These are phyloP conservation scores for Paratinospora sagittata DNA, from an alignment of 164 flowering plant genomes.

Conservation along the genomic window DNA sequence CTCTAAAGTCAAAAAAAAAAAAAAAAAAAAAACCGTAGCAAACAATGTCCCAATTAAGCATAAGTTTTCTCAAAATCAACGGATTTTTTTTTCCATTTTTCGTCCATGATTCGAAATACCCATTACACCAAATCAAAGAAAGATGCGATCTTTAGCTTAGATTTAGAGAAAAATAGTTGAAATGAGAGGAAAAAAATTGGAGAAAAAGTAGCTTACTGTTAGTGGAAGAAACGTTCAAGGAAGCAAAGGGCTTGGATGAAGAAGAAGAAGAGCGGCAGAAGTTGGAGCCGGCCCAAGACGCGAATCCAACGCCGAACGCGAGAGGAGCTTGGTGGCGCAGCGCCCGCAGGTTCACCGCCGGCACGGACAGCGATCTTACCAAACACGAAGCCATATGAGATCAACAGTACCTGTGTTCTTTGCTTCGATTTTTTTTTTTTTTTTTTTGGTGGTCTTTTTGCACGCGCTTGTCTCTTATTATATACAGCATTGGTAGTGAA, in stretches of 20 bases:
- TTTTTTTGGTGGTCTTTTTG: too few relatives aligned
- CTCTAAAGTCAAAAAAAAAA: not conserved
- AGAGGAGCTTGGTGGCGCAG: conserved; percentile 38
- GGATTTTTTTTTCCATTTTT: not conserved
- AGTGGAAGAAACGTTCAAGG: conserved; percentile 33
- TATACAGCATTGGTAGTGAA: too few relatives aligned
- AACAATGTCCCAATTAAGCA: not conserved
- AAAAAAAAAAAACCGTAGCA: too few relatives aligned
- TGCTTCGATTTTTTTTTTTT: not conserved
- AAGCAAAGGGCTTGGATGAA: conserved; percentile 37
- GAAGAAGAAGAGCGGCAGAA: conserved; percentile 34
- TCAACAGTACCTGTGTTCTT: not conserved
- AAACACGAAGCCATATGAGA: conserved; percentile 45
- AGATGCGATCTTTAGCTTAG: not conserved
- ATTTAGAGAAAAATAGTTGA: not conserved
- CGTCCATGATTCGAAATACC: not conserved
- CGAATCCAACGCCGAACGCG: conserved; percentile 44
- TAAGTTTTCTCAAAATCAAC: not conserved
- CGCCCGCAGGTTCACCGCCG: conserved; percentile 37
- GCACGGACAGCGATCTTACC: conserved; percentile 31
- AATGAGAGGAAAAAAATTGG: not conserved
- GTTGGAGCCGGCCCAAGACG: conserved; percentile 35
- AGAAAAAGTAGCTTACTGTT: conserved; percentile 17
- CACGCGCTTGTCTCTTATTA: too few relatives aligned
- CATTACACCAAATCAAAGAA: not conserved